A percentile compares a stretch with the other conserved stretches of the same genome.
phyloP scores from a whole-genome alignment of 257 asterid genomes.

The Salvia miltiorrhiza region DNA sequence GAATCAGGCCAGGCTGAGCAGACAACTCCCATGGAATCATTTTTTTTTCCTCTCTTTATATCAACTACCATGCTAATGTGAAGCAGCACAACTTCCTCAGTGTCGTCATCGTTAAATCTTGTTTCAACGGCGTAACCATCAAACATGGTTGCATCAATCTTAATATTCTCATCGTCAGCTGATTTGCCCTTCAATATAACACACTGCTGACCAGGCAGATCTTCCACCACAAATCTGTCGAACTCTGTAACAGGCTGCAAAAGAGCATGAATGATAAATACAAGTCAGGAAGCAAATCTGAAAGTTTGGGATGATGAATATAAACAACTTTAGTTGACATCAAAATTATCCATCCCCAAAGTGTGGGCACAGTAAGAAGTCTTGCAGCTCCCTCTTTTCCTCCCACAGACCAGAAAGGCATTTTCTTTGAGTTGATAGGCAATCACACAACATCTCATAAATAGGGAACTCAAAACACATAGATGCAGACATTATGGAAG shows the following conservation, averaged over 20 bases:
- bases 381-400: neutral
- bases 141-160: conserved; percentile 60
- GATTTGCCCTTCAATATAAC: conserved; percentile 39
- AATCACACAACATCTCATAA: neutral
- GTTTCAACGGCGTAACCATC: conserved; percentile 35
- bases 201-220: conserved; percentile 55
- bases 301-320: neutral
- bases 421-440: neutral
- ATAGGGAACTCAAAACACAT: neutral
- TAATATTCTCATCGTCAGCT: conserved; percentile 37
- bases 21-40: conserved; percentile 41
- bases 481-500: neutral
- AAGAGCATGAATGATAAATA: neutral
- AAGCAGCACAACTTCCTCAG: conserved; percentile 31
- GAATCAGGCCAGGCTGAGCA: conserved; percentile 62
- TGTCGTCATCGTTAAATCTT: conserved; percentile 29
- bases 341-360: neutral
- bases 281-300: neutral
- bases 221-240: conserved; percentile 40
- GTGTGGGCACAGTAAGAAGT: neutral
- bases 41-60: conserved; percentile 46
- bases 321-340: neutral
- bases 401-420: neutral
- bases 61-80: conserved; percentile 54
- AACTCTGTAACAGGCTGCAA: conserved; percentile 36